Conservation (phyloP, 2,329 filamentous ascomycete genomes). For the Aspergillus sp. region DNA sequence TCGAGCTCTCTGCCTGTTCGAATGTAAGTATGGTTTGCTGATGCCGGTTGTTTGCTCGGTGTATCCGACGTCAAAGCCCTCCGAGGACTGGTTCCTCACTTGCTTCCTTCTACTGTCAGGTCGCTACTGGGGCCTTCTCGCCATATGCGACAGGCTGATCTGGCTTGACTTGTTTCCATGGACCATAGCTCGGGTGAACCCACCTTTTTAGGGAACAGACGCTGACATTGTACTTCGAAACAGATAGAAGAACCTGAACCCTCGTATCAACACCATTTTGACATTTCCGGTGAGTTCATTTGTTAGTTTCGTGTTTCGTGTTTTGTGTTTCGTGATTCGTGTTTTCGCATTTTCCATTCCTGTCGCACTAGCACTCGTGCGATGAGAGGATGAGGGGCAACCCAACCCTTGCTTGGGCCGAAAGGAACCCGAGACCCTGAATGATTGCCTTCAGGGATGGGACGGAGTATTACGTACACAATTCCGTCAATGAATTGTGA, state of each 20-base stretch:
- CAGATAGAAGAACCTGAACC: background rate
- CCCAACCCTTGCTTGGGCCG: slow-evolving; percentile 2
- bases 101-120: background rate
- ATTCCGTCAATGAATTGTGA: background rate
- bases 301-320: background rate
- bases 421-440: background rate
- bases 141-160: background rate
- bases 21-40: background rate
- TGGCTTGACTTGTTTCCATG: background rate
- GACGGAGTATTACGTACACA: background rate
- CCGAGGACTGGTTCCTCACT: background rate
- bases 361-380: background rate
- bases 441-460: background rate
- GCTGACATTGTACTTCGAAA: background rate
- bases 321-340: background rate
- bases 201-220: background rate
- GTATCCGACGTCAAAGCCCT: background rate
- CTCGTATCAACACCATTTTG: background rate
- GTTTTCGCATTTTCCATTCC: background rate
- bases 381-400: background rate
- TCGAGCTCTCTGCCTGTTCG: background rate
- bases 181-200: background rate
- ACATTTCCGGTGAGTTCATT: background rate
- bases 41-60: background rate
- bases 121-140: background rate